Conservation (phyloP, 192 early-diverging fungal genomes). For the Linnemannia zychae region DNA sequence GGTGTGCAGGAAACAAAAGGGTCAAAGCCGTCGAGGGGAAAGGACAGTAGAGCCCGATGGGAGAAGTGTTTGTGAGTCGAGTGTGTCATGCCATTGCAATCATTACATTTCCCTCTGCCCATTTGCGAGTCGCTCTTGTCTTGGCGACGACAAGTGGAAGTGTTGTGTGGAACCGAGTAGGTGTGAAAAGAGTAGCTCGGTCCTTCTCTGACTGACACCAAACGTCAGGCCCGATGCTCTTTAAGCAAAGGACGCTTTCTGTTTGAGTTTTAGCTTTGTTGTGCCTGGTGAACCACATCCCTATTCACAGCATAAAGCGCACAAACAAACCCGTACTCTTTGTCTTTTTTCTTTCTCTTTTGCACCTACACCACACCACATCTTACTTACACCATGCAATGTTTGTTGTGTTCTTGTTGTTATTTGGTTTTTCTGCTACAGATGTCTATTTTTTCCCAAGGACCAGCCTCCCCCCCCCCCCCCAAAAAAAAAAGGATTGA, state of each 20-base stretch:
- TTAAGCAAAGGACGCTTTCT: not conserved
- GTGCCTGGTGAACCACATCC: conserved; percentile 4
- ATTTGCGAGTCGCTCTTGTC: not conserved
- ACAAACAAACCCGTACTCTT: not conserved
- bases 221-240: too few species aligned
- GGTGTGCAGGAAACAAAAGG: not conserved
- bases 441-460: not conserved
- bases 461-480: not conserved
- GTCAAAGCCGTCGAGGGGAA: not conserved
- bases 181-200: too few species aligned
- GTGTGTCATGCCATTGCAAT: not conserved
- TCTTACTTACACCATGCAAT: not conserved
- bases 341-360: too few species aligned
- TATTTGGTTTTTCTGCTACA: not conserved
- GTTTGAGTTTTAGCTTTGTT: not conserved
- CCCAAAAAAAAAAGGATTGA: not conserved
- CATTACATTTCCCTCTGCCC: not conserved
- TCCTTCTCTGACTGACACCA: too few species aligned
- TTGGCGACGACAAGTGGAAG: not conserved
- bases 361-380: conserved; percentile 1
- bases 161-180: too few species aligned
- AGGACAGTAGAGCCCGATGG: not conserved
- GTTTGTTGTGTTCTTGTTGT: not conserved
- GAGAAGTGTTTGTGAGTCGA: not conserved
- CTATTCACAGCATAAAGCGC: not conserved